Percentiles rank a stretch among this genome's conserved stretches.
These are phyloP conservation scores for Trametes villosa DNA, from an alignment of 768 basidiomycete genomes.

Conservation along the genomic window DNA sequence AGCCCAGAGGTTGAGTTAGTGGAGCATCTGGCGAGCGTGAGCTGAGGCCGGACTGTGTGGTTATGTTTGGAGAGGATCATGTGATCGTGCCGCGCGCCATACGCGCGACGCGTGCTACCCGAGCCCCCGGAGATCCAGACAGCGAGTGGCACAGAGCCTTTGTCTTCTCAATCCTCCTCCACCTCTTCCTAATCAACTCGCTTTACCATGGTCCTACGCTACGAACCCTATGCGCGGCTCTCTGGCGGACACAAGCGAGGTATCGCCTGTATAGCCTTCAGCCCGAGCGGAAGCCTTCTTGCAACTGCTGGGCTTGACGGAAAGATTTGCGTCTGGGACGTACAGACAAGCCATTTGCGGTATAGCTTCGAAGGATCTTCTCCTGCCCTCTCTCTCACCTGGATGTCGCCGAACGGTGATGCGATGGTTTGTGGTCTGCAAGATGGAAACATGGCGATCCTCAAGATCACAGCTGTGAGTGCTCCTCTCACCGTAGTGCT, in stretches of 20 bases:
- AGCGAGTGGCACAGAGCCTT: too few relatives aligned
- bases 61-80: too few relatives aligned
- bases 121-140: too few relatives aligned
- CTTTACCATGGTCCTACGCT: background rate
- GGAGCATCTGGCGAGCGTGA: too few relatives aligned
- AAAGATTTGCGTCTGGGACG: background rate
- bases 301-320: constrained; percentile 2
- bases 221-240: background rate
- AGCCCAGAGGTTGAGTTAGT: too few relatives aligned
- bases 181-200: too few relatives aligned
- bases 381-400: background rate
- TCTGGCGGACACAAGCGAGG: background rate
- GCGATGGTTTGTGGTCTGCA: background rate
- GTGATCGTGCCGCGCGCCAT: too few relatives aligned
- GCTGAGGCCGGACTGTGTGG: too few relatives aligned
- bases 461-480: background rate
- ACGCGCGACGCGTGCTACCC: too few relatives aligned
- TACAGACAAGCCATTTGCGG: background rate
- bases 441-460: background rate
- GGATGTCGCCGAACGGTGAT: background rate
- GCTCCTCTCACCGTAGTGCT: background rate
- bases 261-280: background rate
- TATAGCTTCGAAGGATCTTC: background rate
- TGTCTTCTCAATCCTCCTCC: too few relatives aligned
- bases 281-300: background rate